phyloP scores from a whole-genome alignment of 2,329 filamentous ascomycete species.

The Pezizomycotina sp. region DNA sequence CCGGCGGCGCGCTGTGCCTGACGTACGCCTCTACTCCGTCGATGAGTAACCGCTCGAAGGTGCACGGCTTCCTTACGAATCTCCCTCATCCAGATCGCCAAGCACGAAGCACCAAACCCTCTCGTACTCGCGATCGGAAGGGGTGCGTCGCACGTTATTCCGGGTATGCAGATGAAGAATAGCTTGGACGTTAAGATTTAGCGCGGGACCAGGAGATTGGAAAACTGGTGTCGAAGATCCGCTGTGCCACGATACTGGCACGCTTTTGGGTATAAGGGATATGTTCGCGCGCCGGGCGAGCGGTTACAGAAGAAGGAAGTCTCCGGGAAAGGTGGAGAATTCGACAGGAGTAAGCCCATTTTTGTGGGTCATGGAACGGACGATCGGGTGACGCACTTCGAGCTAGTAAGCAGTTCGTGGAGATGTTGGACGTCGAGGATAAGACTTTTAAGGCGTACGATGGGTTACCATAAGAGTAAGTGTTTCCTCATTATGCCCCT shows the following conservation, averaged over 20 bases:
- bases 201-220: conserved; percentile 49
- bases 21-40: conserved; percentile 35
- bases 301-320: conserved; percentile 28
- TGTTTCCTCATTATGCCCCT: conserved; percentile 27
- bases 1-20: conserved; percentile 69
- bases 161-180: conserved; percentile 49
- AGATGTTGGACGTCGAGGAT: conserved; percentile 43
- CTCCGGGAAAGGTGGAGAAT: conserved; percentile 32
- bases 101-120: conserved; percentile 41
- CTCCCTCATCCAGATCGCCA: conserved; percentile 62
- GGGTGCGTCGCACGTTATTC: conserved; percentile 50
- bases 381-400: conserved; percentile 40
- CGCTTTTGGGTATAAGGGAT: conserved; percentile 60
- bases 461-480: conserved; percentile 57
- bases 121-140: conserved; percentile 49
- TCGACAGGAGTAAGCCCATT: conserved; percentile 40
- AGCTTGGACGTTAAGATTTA: conserved; percentile 46
- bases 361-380: conserved; percentile 62
- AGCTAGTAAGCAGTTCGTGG: conserved; percentile 49
- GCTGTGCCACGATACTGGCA: conserved; percentile 68
- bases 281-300: conserved; percentile 49
- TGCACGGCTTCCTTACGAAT: conserved; percentile 27
- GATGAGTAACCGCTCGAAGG: conserved; percentile 29
- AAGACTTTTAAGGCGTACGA: conserved; percentile 57
- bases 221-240: conserved; percentile 45